These are phyloP conservation scores for Myriosclerotinia duriaeana DNA, from an alignment of 2,329 filamentous ascomycete genomes.

Conservation along the genomic window DNA sequence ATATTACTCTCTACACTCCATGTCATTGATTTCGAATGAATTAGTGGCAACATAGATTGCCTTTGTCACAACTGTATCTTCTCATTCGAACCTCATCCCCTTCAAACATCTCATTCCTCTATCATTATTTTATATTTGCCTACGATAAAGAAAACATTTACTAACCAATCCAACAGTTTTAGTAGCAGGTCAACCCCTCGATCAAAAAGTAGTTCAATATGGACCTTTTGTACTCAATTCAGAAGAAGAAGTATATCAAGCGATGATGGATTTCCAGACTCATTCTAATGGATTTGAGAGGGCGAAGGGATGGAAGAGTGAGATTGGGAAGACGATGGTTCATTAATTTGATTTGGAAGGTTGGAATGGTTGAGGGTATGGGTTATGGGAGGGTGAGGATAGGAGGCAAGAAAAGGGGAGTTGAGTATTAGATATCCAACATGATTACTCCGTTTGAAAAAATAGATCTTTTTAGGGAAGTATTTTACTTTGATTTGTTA, in stretches of 20 bases:
- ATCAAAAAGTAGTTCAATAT: slow-evolving; percentile 80
- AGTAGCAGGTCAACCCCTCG: slow-evolving; percentile 74
- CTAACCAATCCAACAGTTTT: slow-evolving; percentile 51
- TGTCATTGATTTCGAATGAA: neutral
- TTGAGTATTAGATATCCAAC: too few relatives aligned
- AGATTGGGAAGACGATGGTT: slow-evolving; percentile 68
- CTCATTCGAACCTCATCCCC: neutral
- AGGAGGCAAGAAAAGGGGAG: too few relatives aligned
- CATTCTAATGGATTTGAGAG: slow-evolving; percentile 77
- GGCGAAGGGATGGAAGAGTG: slow-evolving; percentile 74
- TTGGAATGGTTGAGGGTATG: too few relatives aligned
- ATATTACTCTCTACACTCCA: neutral
- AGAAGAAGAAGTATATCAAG: slow-evolving; percentile 72
- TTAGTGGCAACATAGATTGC: neutral
- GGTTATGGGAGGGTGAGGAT: too few relatives aligned
- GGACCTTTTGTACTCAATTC: slow-evolving; percentile 79
- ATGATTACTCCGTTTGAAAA: too few relatives aligned
- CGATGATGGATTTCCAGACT: slow-evolving; percentile 72
- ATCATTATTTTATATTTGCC: neutral
- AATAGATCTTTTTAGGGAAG: too few relatives aligned
- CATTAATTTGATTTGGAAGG: slow-evolving; percentile 17
- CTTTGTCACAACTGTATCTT: too few relatives aligned
- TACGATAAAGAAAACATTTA: slow-evolving; percentile 11
- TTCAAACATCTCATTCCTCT: neutral
- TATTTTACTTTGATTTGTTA: too few relatives aligned